Conservation (phyloP, 257 asterid genomes). For the Anisodus acutangulus region DNA sequence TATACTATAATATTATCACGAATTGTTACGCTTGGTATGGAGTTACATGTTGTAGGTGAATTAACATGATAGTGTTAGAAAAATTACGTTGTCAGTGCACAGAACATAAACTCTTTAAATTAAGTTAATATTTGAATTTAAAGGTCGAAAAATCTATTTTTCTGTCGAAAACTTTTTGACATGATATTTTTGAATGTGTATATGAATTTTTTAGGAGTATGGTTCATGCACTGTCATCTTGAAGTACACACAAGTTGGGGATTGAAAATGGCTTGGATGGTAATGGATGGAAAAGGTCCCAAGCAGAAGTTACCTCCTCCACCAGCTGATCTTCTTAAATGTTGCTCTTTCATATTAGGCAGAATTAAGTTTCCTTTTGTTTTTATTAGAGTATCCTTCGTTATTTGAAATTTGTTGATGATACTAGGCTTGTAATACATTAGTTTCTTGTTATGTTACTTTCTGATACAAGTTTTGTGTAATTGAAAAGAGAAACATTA, state of each 20-base stretch:
- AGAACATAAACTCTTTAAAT: background rate
- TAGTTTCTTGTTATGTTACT: background rate
- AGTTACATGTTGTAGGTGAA: background rate
- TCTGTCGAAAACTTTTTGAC: background rate
- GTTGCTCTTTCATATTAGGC: conserved; percentile 39
- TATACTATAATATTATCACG: background rate
- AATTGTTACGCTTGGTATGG: background rate
- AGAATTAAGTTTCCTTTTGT: background rate
- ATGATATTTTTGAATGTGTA: background rate
- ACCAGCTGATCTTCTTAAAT: conserved; percentile 73
- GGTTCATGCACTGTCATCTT: conserved; percentile 81
- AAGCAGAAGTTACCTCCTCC: conserved; percentile 73
- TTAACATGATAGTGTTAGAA: background rate
- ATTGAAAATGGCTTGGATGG: conserved; percentile 74
- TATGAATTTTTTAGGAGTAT: conserved; percentile 49
- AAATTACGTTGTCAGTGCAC: background rate
- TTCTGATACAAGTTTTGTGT: background rate
- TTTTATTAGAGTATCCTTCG: background rate
- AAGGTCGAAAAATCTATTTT: conserved; percentile 15
- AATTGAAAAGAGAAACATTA: background rate
- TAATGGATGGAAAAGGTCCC: conserved; percentile 55
- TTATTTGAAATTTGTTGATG: background rate
- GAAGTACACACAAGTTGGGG: conserved; percentile 85
- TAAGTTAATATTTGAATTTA: background rate
- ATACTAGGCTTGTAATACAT: background rate